Base-by-base conservation (phyloP, 169 alveolate species). In the Cryptosporidium viatorum region DNA sequence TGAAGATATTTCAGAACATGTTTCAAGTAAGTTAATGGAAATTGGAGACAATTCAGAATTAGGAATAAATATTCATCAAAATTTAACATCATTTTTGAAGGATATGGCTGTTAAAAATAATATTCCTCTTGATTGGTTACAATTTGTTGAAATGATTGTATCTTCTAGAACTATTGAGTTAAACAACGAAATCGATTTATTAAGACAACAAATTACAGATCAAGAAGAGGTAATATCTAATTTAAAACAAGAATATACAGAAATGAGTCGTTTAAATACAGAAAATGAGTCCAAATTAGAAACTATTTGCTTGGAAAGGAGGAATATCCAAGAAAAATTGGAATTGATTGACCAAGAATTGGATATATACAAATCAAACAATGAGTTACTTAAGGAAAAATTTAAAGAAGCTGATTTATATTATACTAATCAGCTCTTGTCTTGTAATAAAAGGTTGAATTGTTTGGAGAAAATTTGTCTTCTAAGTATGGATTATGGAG, bases 101-200 rank as follows among this genome's bases (percentile, higher is more conserved):
- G 86, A 73, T 29, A 18, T 73, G 43, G 86, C 71, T 18, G 12
- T 73, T 6, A 52, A 43, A 59, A 73, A 73, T 8, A 55, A 31
- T 7, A 55, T 73, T 33, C 86, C 86, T 18, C 50, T 73, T n/a
- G 86, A 73, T 39, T 73, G 86, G 86, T 26, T 73, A 51, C 86
- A 73, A 10, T 73, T 73, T 37, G 31, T 73, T 18, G 86, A 73
- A 26, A 52, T 73, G 26, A 12, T 73, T 5, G 70, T 73, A 29
- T 31, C 43, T 12, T 55, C 71, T 16, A 52, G 33, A 37, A 73
- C 86, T 10, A 33, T 55, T 31, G 86, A 73, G 29, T 41, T 73
- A 69, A 73, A 73, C 29, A 43, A 59, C 26, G 86, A 73, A 29
- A 18, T 73, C 0, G 70, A 52, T 31, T 8, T 59, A n/a, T 55